Evolutionary conservation across 305 asterid genomes (phyloP).

Genomic region (Nicotiana rustica): DNA sequence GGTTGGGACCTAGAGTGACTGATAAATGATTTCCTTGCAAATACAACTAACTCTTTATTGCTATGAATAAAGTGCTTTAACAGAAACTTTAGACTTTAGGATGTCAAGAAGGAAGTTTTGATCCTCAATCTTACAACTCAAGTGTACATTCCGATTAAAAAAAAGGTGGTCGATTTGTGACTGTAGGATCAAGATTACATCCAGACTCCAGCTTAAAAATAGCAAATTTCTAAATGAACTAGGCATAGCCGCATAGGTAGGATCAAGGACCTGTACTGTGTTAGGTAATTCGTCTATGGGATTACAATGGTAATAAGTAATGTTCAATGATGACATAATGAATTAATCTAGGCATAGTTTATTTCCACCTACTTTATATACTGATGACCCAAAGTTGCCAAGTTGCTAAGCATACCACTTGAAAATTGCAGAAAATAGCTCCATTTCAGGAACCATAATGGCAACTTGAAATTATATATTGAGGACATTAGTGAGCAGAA

Average conservation of each 20-base stretch:
- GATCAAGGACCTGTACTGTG: neutral
- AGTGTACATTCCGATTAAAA: neutral
- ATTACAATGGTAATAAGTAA: conserved; percentile 7
- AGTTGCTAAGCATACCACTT: neutral
- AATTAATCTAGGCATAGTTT: neutral
- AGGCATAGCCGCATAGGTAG: neutral
- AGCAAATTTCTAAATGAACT: neutral
- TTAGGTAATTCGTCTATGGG: neutral
- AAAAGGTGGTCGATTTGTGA: neutral
- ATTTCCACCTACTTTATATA: neutral
- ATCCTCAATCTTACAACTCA: conserved; percentile 4
- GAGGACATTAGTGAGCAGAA: neutral
- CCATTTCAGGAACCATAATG: neutral
- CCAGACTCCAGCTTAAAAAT: neutral
- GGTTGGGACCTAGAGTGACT: conserved; percentile 16
- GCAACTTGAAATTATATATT: neutral
- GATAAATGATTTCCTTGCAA: neutral
- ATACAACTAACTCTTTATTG: neutral
- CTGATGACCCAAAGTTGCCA: neutral
- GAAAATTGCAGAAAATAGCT: neutral
- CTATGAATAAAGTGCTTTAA: neutral
- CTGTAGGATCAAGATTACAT: neutral
- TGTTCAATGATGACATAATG: neutral
- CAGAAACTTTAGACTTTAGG: neutral
- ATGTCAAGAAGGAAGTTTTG: neutral